Conservation (phyloP, 768 basidiomycete species). For the Lepiota brunneoincarnata region DNA sequence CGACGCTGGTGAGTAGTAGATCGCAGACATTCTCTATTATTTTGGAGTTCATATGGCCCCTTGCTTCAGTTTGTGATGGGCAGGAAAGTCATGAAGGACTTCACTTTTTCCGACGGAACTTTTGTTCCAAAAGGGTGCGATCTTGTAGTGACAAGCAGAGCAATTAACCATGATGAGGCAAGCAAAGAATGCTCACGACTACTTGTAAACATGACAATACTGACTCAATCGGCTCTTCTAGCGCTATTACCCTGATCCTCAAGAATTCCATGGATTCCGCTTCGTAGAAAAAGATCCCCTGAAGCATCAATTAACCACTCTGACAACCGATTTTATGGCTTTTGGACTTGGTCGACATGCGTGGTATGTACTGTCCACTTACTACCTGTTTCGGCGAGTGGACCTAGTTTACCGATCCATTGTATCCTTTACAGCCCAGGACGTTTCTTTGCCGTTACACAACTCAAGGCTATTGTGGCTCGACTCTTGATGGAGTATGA, state of each 20-base stretch:
- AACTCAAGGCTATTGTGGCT: constrained; percentile 30
- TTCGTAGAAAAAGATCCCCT: constrained; percentile 15
- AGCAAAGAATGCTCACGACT: too few species aligned
- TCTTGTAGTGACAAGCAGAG: constrained; percentile 19
- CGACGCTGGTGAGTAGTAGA: not conserved
- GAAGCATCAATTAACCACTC: constrained; percentile 31
- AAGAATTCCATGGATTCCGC: too few species aligned
- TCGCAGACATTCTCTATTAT: not conserved
- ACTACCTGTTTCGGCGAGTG: not conserved
- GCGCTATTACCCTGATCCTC: too few species aligned
- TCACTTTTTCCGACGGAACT: constrained; percentile 41
- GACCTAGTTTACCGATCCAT: too few species aligned
- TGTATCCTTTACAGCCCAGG: constrained; percentile 16
- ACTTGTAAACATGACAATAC: too few species aligned
- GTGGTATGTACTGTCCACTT: constrained; percentile 16
- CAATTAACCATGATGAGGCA: too few species aligned
- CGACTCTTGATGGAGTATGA: constrained; percentile 32
- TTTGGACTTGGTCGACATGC: constrained; percentile 38
- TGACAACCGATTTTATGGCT: constrained; percentile 26
- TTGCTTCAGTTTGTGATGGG: constrained; percentile 19
- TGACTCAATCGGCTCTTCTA: too few species aligned
- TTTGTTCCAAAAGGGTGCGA: constrained; percentile 35
- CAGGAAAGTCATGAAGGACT: constrained; percentile 34
- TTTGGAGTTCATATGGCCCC: not conserved
- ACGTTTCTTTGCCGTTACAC: constrained; percentile 32